phyloP scores from a whole-genome alignment of 768 basidiomycete species.

The Trametopsis cervina region DNA sequence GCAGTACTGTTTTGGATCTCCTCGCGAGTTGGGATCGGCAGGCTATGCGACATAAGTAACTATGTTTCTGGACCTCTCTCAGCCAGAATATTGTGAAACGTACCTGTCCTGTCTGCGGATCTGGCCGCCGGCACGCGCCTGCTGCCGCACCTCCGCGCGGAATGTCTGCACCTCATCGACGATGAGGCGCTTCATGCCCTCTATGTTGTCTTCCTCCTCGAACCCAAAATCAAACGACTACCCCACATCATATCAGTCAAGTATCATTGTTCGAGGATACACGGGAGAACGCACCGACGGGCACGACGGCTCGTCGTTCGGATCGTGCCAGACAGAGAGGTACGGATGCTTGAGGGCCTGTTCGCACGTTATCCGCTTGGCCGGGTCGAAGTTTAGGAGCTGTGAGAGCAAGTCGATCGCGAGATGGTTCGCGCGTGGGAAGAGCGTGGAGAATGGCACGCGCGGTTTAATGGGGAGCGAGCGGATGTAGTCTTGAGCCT shows the following conservation, averaged over 20 bases:
- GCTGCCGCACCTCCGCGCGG: conserved; percentile 84
- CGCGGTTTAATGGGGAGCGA: conserved; percentile 96
- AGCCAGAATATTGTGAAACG: too few species aligned
- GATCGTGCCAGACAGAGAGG: conserved; percentile 95
- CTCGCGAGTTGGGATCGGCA: conserved; percentile 75
- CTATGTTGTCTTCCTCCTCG: conserved; percentile 93
- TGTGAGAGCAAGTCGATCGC: conserved; percentile 90
- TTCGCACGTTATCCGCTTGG: conserved; percentile 93
- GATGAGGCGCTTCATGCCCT: conserved; percentile 95
- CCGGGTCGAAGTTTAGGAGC: conserved; percentile 93
- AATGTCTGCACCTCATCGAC: conserved; percentile 88
- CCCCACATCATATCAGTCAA: conserved; percentile 1
- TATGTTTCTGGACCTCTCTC: too few species aligned
- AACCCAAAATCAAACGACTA: conserved; percentile 95
- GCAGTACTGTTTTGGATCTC: conserved; percentile 77
- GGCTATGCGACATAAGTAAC: conserved; percentile 32
- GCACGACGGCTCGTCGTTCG: conserved; percentile 87
- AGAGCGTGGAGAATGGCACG: conserved; percentile 85
- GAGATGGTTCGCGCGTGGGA: conserved; percentile 89
- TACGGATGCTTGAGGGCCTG: conserved; percentile 95
- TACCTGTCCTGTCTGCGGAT: conserved; percentile 76
- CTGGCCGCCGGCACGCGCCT: conserved; percentile 65
- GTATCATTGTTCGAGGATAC: background rate
- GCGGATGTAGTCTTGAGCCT: conserved; percentile 98
- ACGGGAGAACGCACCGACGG: conserved; percentile 45